Conservation (phyloP, 176 grass and related monocot species). For the Oryza officinalis region DNA sequence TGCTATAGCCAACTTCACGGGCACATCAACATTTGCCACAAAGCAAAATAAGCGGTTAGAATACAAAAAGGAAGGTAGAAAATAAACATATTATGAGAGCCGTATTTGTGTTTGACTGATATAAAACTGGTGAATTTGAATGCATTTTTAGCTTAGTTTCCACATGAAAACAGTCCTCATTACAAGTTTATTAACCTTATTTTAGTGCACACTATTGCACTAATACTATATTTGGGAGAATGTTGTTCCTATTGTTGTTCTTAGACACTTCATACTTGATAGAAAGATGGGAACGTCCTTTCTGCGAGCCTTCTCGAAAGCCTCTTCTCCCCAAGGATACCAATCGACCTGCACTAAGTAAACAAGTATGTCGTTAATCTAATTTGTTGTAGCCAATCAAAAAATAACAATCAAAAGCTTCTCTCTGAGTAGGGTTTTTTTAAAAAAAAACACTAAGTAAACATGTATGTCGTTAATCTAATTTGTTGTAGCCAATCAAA, state of each 20-base stretch:
- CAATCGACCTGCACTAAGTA: constrained; percentile 73
- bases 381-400: neutral
- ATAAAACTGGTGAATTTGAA: neutral
- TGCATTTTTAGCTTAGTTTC: neutral
- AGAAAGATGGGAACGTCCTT: constrained; percentile 87
- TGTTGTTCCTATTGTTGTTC: neutral
- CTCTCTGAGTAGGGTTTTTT: too few relatives aligned
- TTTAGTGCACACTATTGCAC: neutral
- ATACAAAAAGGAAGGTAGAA: neutral
- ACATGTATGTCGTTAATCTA: neutral
- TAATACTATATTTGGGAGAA: neutral
- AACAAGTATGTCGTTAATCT: neutral
- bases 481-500: neutral
- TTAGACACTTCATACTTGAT: constrained; percentile 55
- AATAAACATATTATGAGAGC: neutral
- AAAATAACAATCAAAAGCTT: neutral
- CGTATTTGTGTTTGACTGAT: neutral
- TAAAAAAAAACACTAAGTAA: constrained; percentile 20
- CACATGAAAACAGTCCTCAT: neutral
- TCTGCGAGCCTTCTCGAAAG: constrained; percentile 83
- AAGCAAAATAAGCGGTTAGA: constrained; percentile 22
- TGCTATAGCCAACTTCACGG: constrained; percentile 91
- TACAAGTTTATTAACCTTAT: neutral
- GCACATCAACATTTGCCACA: constrained; percentile 14
- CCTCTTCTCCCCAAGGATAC: constrained; percentile 97